Base-by-base conservation (phyloP, 495 filamentous ascomycete genomes). In the Annulohypoxylon nitens region DNA sequence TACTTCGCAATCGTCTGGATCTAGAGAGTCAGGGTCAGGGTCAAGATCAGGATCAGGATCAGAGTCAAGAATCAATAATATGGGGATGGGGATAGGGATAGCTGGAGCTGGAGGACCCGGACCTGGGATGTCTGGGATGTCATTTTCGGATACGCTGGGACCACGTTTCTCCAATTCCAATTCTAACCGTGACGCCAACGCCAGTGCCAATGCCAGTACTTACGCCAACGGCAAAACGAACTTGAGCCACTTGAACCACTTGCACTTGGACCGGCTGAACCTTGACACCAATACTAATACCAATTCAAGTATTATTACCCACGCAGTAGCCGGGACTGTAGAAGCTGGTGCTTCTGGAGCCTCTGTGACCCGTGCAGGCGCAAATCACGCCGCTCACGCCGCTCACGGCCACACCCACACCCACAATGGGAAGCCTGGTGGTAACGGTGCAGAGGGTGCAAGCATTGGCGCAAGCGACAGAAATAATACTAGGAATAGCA, bases 81-180 rank as follows among this genome's bases (percentile, higher is more conserved):
- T 26, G 26, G 43, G 33, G 41, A 54, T 64, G 48, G 61, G 61
- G 61, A 62, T 47, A 39, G 64, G 64, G 43, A 65, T 26, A 41
- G 30, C 30, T 30, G 30, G 30, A 30, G 30, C 30, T 30, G 30
- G 30, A 30, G 30, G 30, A 30, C 30, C 30, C 30, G 30, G 30
- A 30, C 30, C 30, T 30, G 30, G 30, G 30, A 30, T 30, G 30
- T 30, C 30, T 30, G 53, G 53, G 26, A 64, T 74, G 67, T 71
- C 64, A 64, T 55, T 60, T 69, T 72, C 65, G 61, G 73, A 72
- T 68, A 51, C 73, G 69, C 73, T 75, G 69, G 73, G 73, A 72
- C 73, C 73, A 75, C 73, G 73, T 75, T 75, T 72, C 69, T 73
- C 73, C 68, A 75, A 70, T 65, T 70, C 69, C 39, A 63, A 30